Conservation (phyloP, 352 stramenopile genomes). For the Globisporangium canariense region DNA sequence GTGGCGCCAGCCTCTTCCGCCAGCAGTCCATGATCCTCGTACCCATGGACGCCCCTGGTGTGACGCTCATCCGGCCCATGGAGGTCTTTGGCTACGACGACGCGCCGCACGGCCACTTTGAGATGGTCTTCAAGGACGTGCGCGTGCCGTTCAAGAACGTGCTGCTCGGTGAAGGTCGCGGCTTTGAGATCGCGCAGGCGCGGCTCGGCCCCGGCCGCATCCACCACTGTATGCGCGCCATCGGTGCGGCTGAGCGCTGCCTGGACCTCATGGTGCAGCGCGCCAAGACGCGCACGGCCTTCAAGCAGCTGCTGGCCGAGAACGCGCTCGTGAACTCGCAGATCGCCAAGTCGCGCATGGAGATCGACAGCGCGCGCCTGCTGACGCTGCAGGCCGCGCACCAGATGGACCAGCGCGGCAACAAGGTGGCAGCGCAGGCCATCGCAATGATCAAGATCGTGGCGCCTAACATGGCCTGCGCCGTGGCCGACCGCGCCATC, state of each 20-base stretch:
- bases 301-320: conserved; percentile 92
- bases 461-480: conserved; percentile 88
- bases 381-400: conserved; percentile 89
- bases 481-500: conserved; percentile 91
- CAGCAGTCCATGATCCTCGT: conserved; percentile 92
- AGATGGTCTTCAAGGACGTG: conserved; percentile 95
- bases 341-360: conserved; percentile 77
- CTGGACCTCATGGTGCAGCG: conserved; percentile 86
- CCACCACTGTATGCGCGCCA: conserved; percentile 97
- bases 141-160: conserved; percentile 89
- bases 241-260: conserved; percentile 88
- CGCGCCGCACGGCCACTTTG: conserved; percentile 92
- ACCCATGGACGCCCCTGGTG: conserved; percentile 87
- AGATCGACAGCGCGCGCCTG: conserved; percentile 81
- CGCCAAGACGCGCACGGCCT: conserved; percentile 91
- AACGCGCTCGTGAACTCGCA: conserved; percentile 79
- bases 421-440: conserved; percentile 87
- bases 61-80: conserved; percentile 88
- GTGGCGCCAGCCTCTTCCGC: conserved; percentile 37
- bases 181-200: conserved; percentile 88
- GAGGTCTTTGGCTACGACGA: conserved; percentile 97
- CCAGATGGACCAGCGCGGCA: conserved; percentile 83
- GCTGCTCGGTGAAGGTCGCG: conserved; percentile 74
- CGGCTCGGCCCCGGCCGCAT: conserved; percentile 95
- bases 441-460: conserved; percentile 97